A percentile compares a stretch with the other conserved stretches of the same genome.
Evolutionary conservation across 1,284 basidiomycete species (phyloP).

Genomic region (Puccinia horiana): DNA sequence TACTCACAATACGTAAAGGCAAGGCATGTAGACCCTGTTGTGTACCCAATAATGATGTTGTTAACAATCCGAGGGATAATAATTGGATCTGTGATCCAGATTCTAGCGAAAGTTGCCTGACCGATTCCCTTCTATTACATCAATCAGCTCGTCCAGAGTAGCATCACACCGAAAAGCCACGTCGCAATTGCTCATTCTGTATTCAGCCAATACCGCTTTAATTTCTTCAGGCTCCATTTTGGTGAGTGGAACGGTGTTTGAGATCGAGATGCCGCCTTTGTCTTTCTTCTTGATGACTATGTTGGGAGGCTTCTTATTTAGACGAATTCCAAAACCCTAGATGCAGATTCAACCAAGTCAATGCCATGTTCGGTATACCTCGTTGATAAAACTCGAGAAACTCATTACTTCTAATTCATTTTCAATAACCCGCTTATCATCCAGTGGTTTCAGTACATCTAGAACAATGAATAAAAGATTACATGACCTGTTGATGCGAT

Average conservation of each 20-base stretch:
- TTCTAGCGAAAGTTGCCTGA: constrained; percentile 56
- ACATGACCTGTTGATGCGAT: constrained; percentile 79
- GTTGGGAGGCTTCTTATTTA: constrained; percentile 92
- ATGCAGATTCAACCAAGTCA: neutral
- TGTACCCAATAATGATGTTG: constrained; percentile 49
- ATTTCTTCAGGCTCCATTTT: constrained; percentile 95
- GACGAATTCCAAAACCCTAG: constrained; percentile 65
- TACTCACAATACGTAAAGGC: constrained; percentile 70
- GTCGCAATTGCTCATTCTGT: constrained; percentile 83
- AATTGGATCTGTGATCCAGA: neutral
- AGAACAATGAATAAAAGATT: constrained; percentile 98
- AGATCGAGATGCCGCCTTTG: constrained; percentile 88
- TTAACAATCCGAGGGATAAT: neutral
- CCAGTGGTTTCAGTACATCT: constrained; percentile 94
- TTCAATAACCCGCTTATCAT: constrained; percentile 89
- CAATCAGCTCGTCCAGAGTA: constrained; percentile 97
- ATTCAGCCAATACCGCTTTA: constrained; percentile 92
- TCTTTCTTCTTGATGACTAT: constrained; percentile 81
- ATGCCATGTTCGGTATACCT: neutral
- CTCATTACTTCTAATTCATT: constrained; percentile 77
- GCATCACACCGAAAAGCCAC: constrained; percentile 89
- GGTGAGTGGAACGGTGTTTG: constrained; percentile 94
- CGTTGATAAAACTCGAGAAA: neutral
- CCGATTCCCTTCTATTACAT: constrained; percentile 90
- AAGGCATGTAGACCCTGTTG: constrained; percentile 86